Conservation (phyloP, 352 stramenopile genomes). For the Phytophthora fragariae region DNA sequence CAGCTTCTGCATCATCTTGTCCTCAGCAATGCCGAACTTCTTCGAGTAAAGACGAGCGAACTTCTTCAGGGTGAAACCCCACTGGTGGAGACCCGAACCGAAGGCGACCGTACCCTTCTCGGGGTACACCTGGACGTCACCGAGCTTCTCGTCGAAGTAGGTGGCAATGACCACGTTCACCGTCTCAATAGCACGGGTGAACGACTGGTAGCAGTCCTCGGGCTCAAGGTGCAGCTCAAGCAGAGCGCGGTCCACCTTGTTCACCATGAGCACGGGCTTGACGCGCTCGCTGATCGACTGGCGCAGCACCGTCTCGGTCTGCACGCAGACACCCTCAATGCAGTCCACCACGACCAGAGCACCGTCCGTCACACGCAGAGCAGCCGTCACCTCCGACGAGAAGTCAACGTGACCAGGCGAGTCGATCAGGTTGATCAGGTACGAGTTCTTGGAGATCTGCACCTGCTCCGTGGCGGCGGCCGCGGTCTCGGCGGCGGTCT, state of each 20-base stretch:
- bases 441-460: conserved; percentile 97
- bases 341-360: conserved; percentile 99
- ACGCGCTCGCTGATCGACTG: conserved; percentile 98
- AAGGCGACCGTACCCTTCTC: conserved; percentile 99
- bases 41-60: conserved; percentile 98
- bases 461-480: conserved; percentile 55
- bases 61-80: conserved; percentile 99
- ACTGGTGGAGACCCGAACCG: conserved; percentile 99
- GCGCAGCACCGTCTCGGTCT: conserved; percentile 99
- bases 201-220: conserved; percentile 99
- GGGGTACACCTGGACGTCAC: conserved; percentile 98
- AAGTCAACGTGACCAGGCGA: conserved; percentile 99
- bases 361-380: conserved; percentile 99
- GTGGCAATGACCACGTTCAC: conserved; percentile 99
- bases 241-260: conserved; percentile 99
- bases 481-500: conserved; percentile 50
- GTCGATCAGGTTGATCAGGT: conserved; percentile 99
- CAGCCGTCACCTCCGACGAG: conserved; percentile 99
- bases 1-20: conserved; percentile 99
- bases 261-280: conserved; percentile 99
- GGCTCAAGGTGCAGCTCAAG: conserved; percentile 98
- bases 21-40: conserved; percentile 99
- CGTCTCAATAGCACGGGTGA: conserved; percentile 98
- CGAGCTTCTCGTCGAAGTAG: conserved; percentile 98
- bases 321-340: conserved; percentile 99